These are phyloP conservation scores for Juglanconis sp. DNA, from an alignment of 2,329 filamentous ascomycete species.

Conservation along the genomic window DNA sequence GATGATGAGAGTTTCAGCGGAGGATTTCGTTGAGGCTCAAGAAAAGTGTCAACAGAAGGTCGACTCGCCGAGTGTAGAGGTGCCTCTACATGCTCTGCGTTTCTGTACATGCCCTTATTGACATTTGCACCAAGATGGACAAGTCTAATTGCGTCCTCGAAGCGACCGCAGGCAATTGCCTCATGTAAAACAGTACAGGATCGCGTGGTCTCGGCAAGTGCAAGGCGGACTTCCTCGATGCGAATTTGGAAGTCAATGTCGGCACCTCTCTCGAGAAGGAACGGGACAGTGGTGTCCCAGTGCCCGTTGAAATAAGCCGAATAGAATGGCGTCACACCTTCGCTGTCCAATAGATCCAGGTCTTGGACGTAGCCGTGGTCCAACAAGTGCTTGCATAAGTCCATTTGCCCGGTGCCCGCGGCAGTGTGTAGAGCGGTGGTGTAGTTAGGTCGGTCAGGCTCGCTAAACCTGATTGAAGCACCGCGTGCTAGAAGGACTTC, in stretches of 20 bases:
- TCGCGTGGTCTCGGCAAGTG: neutral
- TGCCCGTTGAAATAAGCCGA: slow-evolving; percentile 24
- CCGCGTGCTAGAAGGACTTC: slow-evolving; percentile 24
- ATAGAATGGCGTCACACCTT: slow-evolving; percentile 26
- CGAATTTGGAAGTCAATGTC: slow-evolving; percentile 21
- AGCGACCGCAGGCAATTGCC: neutral
- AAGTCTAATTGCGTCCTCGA: slow-evolving; percentile 4
- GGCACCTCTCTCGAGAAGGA: slow-evolving; percentile 25
- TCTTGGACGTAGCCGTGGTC: slow-evolving; percentile 18
- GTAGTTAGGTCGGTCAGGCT: slow-evolving; percentile 7
- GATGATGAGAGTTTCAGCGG: neutral
- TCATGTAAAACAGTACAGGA: slow-evolving; percentile 2
- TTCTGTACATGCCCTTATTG: neutral
- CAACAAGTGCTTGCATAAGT: slow-evolving; percentile 22
- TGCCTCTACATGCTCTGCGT: neutral
- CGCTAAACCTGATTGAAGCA: slow-evolving; percentile 20
- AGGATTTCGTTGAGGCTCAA: neutral
- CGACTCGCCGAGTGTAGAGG: slow-evolving; percentile 3
- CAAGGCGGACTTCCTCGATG: neutral
- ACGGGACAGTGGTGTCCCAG: slow-evolving; percentile 24
- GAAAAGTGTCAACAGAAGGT: neutral
- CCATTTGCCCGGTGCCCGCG: slow-evolving; percentile 22
- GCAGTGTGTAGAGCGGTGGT: slow-evolving; percentile 27
- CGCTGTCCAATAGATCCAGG: slow-evolving; percentile 21
- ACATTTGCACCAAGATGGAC: slow-evolving; percentile 8